Evolutionary conservation across 148 eudicot species (phyloP), one percentile per base, ranked within the genome.

Genomic region (Spergularia marina): DNA sequence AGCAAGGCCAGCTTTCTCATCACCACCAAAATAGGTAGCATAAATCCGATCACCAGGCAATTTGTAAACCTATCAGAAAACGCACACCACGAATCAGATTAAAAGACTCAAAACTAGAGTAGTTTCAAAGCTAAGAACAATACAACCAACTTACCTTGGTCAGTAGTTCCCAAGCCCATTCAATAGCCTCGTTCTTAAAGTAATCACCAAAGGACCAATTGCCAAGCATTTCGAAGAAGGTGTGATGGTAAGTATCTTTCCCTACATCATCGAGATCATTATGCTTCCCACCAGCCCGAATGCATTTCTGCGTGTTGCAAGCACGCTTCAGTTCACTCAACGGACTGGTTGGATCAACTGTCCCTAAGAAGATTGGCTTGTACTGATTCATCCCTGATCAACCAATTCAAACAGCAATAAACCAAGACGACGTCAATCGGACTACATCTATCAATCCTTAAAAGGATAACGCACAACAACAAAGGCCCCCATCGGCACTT

Each of bases 191-290:
- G 13, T 75, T 77, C 85, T 95, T 95, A 60, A 95, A 95, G 76
- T 95, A 95, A 77, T 95, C 89, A 56, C 99, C 99, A 72, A 95
- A 95, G 2, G 98, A 91, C 99, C 99, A 95, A 81, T 95, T 95
- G 69, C 99, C 99, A 68, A 95, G 93, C 99, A 95, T 95, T 78
- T 95, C 99, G 65, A 95, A 95, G 82, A 92, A 95, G 21, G 99
- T 95, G 70, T 95, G 99, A 69, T 95, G 99, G 71, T 95, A 95
- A 56, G 99, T 95, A 67, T 95, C 99, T 79, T 92, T 95, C 53
- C 99, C 99, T 58, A 95, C 99, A 85, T 95, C 99, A 71, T 95
- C 99, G 39, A 95, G 90, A 82, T 95, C 99, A 77, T 95, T 95
- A 83, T 95, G 99, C 76, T 95, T 95, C 55, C 98, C 99, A 67